Base-by-base conservation (phyloP, 768 basidiomycete genomes). In the Hemileccinum rubropunctum region DNA sequence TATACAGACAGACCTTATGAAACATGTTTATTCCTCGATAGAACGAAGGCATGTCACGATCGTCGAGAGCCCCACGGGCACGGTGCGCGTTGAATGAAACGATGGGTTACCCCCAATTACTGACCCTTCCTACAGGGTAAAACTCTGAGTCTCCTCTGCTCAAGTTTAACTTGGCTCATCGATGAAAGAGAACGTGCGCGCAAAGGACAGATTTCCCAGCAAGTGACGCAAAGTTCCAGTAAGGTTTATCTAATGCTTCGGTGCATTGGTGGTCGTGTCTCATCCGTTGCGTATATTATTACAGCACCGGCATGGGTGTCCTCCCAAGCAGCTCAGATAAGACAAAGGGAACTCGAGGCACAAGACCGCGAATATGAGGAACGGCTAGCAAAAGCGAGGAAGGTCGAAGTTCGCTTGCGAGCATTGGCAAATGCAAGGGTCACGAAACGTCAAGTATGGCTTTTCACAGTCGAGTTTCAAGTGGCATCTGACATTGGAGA, bases 1-100 rank as follows among this genome's bases (percentile, higher is more conserved):
- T 15, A 95, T 95, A 50, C 95, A 98, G 64, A 71, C 78, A 0
- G 80, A 89, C 32, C 81, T 98, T 23, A 97, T 98, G 95, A 82
- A 75, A 15, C 90, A 93, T 55, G 72, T 98, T 1, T 98, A 94
- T 66, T 59, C 76, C 6, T 76, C 86, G 0, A 87, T 97, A 39
- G 91, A 95, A 64, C 57, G 71, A n/a, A 73, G 72, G 39, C 82
- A 83, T 56, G 80, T 97, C 15, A 80, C 91, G 1, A 86, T 98
- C 42, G 78, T 95, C 27, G 91, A 94, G 67, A 90, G 87, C 57
- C 92, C 92, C 0, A 94, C 92, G 0, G 92, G 91, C 58, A 94
- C 91, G 21, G 91, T 91, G 50, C 66, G 80, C 60, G 37, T 32
- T 9, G 26, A 23, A 13, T 48, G 26, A 4, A 30, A 30, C 28